Conservation (phyloP, 106 monocot species). For the Iris macrosiphon region DNA sequence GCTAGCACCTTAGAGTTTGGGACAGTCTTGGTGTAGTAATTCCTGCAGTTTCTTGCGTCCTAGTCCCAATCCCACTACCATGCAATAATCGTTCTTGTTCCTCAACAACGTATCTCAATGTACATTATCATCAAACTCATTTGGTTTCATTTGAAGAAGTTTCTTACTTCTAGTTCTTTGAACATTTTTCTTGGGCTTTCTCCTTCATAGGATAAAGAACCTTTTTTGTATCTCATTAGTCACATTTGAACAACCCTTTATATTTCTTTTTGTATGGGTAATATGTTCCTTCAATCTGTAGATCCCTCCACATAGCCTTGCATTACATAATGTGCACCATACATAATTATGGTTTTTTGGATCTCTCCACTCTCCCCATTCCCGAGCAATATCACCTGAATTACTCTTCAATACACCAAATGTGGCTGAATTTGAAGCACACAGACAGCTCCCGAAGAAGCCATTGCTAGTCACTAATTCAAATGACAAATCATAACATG, state of each 20-base stretch:
- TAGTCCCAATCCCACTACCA: no score
- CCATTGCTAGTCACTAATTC: no score
- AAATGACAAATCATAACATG: no score
- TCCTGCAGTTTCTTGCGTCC: neutral
- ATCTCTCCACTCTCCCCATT: neutral
- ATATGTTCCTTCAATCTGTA: neutral
- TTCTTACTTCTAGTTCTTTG: neutral
- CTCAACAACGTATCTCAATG: no score
- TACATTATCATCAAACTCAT: neutral
- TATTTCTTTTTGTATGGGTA: neutral
- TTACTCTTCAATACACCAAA: neutral
- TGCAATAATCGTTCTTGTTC: no score
- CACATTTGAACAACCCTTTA: neutral
- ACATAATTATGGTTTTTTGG: neutral
- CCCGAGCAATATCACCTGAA: neutral
- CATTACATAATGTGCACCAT: neutral
- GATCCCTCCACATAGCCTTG: neutral
- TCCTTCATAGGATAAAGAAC: neutral
- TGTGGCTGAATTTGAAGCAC: neutral
- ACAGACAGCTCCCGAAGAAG: no score
- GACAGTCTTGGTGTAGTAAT: no score
- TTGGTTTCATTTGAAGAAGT: neutral
- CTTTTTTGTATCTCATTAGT: neutral
- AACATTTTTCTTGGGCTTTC: neutral
- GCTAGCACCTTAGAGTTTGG: no score